phyloP scores from a whole-genome alignment of 192 early-diverging fungal genomes.

The Coemansia sp. region DNA sequence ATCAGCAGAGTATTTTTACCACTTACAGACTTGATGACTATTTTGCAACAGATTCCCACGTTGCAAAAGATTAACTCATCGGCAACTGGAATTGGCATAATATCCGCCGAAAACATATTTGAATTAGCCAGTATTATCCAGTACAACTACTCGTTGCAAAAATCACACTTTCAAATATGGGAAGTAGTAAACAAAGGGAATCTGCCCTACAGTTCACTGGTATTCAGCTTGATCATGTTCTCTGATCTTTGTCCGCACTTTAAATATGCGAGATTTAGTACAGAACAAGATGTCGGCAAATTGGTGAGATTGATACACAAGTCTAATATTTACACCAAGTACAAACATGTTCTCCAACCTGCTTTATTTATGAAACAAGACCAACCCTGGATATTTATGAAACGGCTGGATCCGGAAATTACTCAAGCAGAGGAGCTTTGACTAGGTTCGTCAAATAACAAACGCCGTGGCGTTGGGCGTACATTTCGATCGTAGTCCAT shows the following conservation, averaged over 20 bases:
- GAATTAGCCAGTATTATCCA: too few relatives aligned
- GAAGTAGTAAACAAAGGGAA: not conserved
- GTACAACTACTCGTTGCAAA: not conserved
- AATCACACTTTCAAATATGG: slow-evolving; percentile 10
- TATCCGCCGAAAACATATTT: not conserved
- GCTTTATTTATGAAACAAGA: not conserved
- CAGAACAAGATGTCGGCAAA: not conserved
- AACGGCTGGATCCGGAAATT: not conserved
- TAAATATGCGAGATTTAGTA: not conserved
- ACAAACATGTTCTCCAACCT: not conserved
- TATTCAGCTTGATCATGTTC: slow-evolving; percentile 1
- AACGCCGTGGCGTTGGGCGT: slow-evolving; percentile 54
- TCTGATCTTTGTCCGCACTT: slow-evolving; percentile 4
- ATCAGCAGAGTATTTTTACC: not conserved
- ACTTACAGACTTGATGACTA: not conserved
- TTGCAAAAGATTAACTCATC: too few relatives aligned
- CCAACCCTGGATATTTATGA: not conserved
- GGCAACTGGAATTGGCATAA: not conserved
- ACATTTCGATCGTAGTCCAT: slow-evolving; percentile 64
- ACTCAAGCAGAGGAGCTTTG: too few relatives aligned
- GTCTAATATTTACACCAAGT: not conserved
- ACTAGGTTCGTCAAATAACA: slow-evolving; percentile 65
- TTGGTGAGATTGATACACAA: not conserved
- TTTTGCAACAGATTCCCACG: too few relatives aligned
- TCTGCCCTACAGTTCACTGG: not conserved